Percentiles rank a stretch among this genome's conserved stretches.
These are phyloP conservation scores for Phytophthora nicotianae DNA, from an alignment of 352 stramenopile genomes.

Conservation along the genomic window DNA sequence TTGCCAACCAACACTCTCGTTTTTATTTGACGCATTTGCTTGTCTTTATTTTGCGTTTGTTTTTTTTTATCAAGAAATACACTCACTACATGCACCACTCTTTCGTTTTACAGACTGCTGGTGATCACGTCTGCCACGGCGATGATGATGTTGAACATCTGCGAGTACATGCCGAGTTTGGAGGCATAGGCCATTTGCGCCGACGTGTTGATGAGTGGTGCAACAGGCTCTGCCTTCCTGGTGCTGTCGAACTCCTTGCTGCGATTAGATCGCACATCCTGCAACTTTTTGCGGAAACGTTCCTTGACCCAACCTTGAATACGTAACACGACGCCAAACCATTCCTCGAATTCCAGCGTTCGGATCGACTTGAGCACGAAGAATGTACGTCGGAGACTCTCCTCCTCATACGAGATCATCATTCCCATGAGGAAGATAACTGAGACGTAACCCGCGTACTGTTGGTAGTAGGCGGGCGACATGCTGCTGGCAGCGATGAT, in stretches of 20 bases:
- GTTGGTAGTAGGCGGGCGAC: slow-evolving; percentile 62
- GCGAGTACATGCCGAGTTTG: slow-evolving; percentile 80
- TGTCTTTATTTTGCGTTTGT: slow-evolving; percentile 11
- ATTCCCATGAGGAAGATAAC: slow-evolving; percentile 80
- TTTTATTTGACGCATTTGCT: slow-evolving; percentile 4
- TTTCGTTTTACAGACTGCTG: slow-evolving; percentile 34
- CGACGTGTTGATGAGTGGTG: slow-evolving; percentile 70
- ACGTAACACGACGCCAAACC: slow-evolving; percentile 74
- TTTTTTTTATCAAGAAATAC: slow-evolving; percentile 14
- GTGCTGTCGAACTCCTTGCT: slow-evolving; percentile 41
- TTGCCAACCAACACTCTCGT: not conserved
- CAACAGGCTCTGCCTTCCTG: slow-evolving; percentile 11
- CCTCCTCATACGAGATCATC: slow-evolving; percentile 88
- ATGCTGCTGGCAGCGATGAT: slow-evolving; percentile 65
- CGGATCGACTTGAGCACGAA: slow-evolving; percentile 86
- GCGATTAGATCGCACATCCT: slow-evolving; percentile 57
- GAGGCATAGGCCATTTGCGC: slow-evolving; percentile 76
- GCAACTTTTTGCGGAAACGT: slow-evolving; percentile 61
- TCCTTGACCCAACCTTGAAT: slow-evolving; percentile 81
- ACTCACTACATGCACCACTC: slow-evolving; percentile 13
- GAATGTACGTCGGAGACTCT: slow-evolving; percentile 74
- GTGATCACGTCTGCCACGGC: slow-evolving; percentile 74
- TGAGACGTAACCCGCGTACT: slow-evolving; percentile 71
- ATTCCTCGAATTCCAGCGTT: slow-evolving; percentile 82
- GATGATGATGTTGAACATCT: slow-evolving; percentile 82